Evolutionary conservation across 176 grass and related monocot genomes (phyloP), one percentile per base, ranked within the genome.

Genomic region (Ensete ventricosum): DNA sequence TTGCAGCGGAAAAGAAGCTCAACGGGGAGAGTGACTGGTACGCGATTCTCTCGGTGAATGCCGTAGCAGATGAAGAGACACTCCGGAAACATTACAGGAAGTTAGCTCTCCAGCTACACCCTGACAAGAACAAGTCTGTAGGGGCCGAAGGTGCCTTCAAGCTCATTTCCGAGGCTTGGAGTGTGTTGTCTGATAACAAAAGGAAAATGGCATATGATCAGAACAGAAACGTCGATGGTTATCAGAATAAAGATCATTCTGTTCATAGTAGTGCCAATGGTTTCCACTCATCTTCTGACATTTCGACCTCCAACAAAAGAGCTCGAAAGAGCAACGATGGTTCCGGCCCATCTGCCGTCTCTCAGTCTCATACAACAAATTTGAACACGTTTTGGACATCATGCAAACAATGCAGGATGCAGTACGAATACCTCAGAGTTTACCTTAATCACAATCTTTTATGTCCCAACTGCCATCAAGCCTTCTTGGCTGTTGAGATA

Each of bases 381-480:
- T 76, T 81, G 22, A 84, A 89, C 64, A 96, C 92, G 13, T 96
- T 96, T 59, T 96, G 92, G 89, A 92, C 92, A 26, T 96, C 86
- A 55, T 96, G 92, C 86, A 89, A 88, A 75, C 82, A 64, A 74
- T 96, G 92, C 59, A 81, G 89, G 76, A 96, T 96, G 92, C 92
- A 96, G 84, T 92, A 96, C 48, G 92, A 96, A 72, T 96, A 96
- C 77, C 80, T 96, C 14, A 86, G 92, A 76, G 75, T 92, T 70
- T 96, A 96, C 77, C 82, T 96, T 66, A 96, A 96, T 53, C 89
- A 96, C 83, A 96, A 96, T 43, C 85, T 96, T 65, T 72, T 96
- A 24, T 96, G 92, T 64, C 92, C 89, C 43, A 96, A 92, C 72
- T 96, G 92, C 76, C 82, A 96, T 68, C 82, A 96, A 34, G 89